Evolutionary conservation across 768 basidiomycete species (phyloP), one percentile per base, ranked within the genome.

Genomic region (Tylopilus vinaceipallidus): DNA sequence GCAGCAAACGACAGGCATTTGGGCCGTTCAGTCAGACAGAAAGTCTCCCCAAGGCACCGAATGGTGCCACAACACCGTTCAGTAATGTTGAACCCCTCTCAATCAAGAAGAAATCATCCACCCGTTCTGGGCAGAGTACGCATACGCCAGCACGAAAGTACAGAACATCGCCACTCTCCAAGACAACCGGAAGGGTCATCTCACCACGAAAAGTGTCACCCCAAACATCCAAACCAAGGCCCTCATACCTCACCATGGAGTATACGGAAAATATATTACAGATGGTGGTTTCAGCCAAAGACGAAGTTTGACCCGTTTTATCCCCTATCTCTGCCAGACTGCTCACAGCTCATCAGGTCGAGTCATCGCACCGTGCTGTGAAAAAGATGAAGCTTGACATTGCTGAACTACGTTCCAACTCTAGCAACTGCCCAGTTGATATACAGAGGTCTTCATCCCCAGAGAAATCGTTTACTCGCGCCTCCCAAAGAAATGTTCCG

Each of bases 81-180:
- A 74, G 71, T 30, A 71, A 69, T 22, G 76, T 91, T 19, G 88
- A 89, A 60, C 90, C 90, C 7, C 71, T 93, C 51, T 87, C 84
- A 2, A 92, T 93, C 66, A 90, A 85, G 75, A 91, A 93, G 74
- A 91, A 89, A 66, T 73, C 78, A 6, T 88, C 88, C 7, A 73
- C 82, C 23, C 79, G 82, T 30, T 71, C 68, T 39, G 65, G 71
- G 20, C 69, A 74, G 6, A 69, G 66, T 40, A 50, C 68, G 23
- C 58, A 72, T 33, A 74, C 73, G 33, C 72, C 67, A 50, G 60
- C 54, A 12, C 62, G 61, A 50, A 72, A 59, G 66, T 59, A 60
- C 46, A 81, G 79, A 30, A 74, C 67, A 57, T 84, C 79, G 39
- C 83, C 84, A 2, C 65, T 83, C 35, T 76, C 73, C 36, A 76